Base-by-base conservation (phyloP, 768 basidiomycete species). In the Tylopilus plumbeoviolaceoides region DNA sequence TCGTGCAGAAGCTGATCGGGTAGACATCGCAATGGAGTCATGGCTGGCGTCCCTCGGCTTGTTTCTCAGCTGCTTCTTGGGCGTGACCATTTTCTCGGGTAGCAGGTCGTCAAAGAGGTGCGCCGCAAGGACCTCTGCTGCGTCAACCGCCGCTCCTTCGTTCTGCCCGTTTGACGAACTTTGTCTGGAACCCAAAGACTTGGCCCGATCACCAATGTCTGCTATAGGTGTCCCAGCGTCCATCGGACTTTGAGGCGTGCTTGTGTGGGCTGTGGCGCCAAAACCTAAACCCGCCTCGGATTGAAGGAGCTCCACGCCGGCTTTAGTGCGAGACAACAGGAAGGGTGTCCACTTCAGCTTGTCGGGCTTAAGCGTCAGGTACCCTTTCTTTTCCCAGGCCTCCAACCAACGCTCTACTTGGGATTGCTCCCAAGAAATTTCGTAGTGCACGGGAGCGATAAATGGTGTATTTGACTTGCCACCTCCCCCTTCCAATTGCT, bases 271-370 rank as follows among this genome's bases (percentile, higher is more conserved):
- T 17, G 53, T n/a, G 45, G 46, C 45, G 41, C 55, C 52, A 18
- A 62, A 56, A 45, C 49, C 62, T 3, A 55, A 27, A 7, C 57
- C 55, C 18, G 45, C 31, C 35, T 60, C 59, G 38, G 49, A 31
- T 43, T 70, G 70, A 39, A 64, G 50, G 25, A 64, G 40, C 46
- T 71, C 64, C 12, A 55, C 64, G n/a, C 61, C 64, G 4, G 56
- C 56, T 57, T 66, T 68, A 40, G 67, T 70, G 48, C 80, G 74
- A 6, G 84, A 75, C 41, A 92, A 70, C 36, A 97, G 72, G 70
- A 95, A 98, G 25, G 95, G 95, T 56, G 86, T 95, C 90, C 95
- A 99, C 64, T 91, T 93, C 55, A 98, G 77, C 67, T 84, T 84
- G 63, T 95, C 92, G 1, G 93, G 85, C 59, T 80, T 82, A 52